Base-by-base conservation (phyloP, 805 yeast species). In the Grigorovia humatica region DNA sequence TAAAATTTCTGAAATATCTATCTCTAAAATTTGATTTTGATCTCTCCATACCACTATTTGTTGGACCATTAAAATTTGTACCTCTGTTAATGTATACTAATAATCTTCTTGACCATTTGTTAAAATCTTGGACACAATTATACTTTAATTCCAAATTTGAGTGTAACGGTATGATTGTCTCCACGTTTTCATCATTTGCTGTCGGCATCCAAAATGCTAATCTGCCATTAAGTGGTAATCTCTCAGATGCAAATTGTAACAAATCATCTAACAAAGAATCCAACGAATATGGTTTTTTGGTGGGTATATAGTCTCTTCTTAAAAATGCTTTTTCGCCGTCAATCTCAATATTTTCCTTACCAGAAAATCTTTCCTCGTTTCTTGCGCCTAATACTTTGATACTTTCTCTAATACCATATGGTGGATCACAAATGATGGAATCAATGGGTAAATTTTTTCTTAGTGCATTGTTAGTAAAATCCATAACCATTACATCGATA, bases 151-250 rank as follows among this genome's bases (percentile, higher is more conserved):
- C 85, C 52, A 93, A 67, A 44, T 77, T 79, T 54, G 79, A 74
- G 67, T 93, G 96, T 58, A 80, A 81, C 5, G 98, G 98, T 27
- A 90, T 80, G 50, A 76, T 72, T 46, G 85, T 80, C 52, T 75
- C 79, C 40, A 80, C 74, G 56, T 78, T 81, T 57, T 86, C 95
- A 60, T 87, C 95, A 64, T 90, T 89, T 1, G 96, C 95, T 1
- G 95, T 85, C 0, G 99, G 99, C 93, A 90, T 88, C 99, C 99
- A 93, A 67, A 89, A 90, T 29, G 93, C 87, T 40, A 93, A 73
- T 56, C 98, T 73, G 0, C 97, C 96, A 8, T 79, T 79, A 2
- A 80, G 69, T 0, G 85, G 86, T 50, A 93, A 73, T 59, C 90
- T 77, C 13, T 75, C 72, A 2, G 89, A 80, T 0, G 96, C 77